Evolutionary conservation across 352 stramenopile genomes (phyloP), one percentile per base, ranked within the genome.

Genomic region (Globisporangium nunn): DNA sequence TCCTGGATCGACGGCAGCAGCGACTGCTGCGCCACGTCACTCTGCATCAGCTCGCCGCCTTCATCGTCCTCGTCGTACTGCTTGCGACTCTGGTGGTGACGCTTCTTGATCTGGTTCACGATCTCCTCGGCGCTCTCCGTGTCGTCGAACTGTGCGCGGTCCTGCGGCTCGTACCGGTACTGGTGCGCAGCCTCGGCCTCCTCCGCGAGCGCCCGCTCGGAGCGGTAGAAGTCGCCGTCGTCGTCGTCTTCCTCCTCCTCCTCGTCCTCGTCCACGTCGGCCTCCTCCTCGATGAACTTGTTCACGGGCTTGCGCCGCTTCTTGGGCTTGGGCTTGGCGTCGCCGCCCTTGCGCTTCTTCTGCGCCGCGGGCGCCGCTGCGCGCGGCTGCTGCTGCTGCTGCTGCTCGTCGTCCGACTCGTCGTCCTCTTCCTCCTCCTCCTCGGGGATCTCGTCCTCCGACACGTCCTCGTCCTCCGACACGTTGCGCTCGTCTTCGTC

Each of bases 221-320:
- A 85, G 58, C 67, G 69, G 53, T 91, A 92, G 46, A 90, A 88
- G 50, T 86, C 84, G 30, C 80, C 79, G 23, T 78, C 68, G 5
- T 91, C 81, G 5, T 95, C 85, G 2, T 92, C 85, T 52, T 95
- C 85, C 49, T 93, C 85, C 37, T 93, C 83, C 11, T 91, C 83
- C 39, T 95, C 85, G 44, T 95, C 85, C 41, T 93, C 85, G 43
- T 93, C 85, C 29, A 93, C 85, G 52, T 95, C 85, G 41, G 85
- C 85, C 52, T 93, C 85, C 50, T 93, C 83, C 53, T 95, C 85
- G 50, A 95, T 95, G 64, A 95, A 95, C 64, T 90, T 95, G 75
- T 91, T 93, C 31, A 93, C 75, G 45, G 75, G 74, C 46, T 87
- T 89, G 54, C 82, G 81, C 48, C 79, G 78, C 62, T 95, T 95